Base-by-base conservation (phyloP, 164 flowering plant species). In the Annona squamosa region DNA sequence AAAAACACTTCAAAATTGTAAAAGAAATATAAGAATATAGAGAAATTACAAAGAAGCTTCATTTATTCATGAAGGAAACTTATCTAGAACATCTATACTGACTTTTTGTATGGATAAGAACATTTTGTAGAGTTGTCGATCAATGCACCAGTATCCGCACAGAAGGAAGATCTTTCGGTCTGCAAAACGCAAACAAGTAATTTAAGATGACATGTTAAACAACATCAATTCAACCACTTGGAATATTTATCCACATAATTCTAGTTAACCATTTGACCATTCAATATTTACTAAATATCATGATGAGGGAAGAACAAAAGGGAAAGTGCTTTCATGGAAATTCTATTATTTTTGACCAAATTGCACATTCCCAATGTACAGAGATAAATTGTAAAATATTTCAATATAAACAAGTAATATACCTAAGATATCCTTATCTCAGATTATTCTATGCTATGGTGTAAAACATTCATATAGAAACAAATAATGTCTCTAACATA, bases 81-180 rank as follows among this genome's bases (percentile, higher is more conserved):
- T 63, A 17, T 4, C 18, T n/a, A 63, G 19, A 45, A 42, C 43
- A 69, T 0, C 59, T n/a, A 66, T 48, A 68, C 88, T 71, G 73
- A 92, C 98, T 85, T 85, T 77, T 85, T 88, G 77, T 95, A 92
- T 71, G 85, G 64, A 46, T 90, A 87, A 83, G 86, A 86, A 9
- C 84, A 86, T 81, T 84, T 85, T 19, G 84, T 26, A 64, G 97
- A 79, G 66, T 83, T 95, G 61, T 85, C 83, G 71, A 95, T 47
- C 75, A 92, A 73, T 63, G 94, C 88, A 73, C 99, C 99, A 78
- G 99, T 95, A 76, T 95, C 99, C 59, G 86, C 88, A 85, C 97
- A 95, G 62, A 95, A 82, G 70, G 88, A 86, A 48, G 97, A 88
- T 81, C 96, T 90, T 75, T 95, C 97, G 7, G 84, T 73, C 98